A percentile compares a stretch with the other conserved stretches of the same genome.
Evolutionary conservation across 1,284 basidiomycete genomes (phyloP).

Genomic region (Ganoderma multipileum): DNA sequence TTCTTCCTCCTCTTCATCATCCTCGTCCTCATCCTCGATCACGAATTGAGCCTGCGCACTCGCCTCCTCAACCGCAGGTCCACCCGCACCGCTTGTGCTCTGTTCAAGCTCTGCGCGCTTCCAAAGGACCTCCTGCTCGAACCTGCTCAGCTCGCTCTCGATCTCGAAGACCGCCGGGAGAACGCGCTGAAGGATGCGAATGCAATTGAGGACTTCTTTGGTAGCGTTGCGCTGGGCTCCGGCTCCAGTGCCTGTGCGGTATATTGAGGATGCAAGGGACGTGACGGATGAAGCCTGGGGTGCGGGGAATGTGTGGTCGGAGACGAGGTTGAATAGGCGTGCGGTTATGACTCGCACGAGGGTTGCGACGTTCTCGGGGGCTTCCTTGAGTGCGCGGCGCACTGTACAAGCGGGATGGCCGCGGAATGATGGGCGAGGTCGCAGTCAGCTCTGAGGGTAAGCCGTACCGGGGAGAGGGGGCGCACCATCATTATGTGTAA

Average conservation of each 20-base stretch:
- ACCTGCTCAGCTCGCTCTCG: conserved; percentile 71
- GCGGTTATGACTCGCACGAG: conserved; percentile 78
- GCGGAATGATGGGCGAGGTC: not conserved
- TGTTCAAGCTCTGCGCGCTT: conserved; percentile 57
- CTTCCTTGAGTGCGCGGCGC: conserved; percentile 78
- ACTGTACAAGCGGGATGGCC: conserved; percentile 51
- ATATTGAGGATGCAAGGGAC: conserved; percentile 73
- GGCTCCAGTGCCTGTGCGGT: conserved; percentile 55
- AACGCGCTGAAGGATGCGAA: conserved; percentile 87
- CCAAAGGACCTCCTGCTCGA: conserved; percentile 80
- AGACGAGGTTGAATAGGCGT: conserved; percentile 82
- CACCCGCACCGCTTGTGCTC: conserved; percentile 36
- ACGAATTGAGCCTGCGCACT: conserved; percentile 69
- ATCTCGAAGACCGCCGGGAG: conserved; percentile 88
- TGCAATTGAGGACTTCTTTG: conserved; percentile 86
- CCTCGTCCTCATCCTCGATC: conserved; percentile 82
- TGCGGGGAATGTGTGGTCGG: conserved; percentile 84
- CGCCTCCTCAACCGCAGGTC: conserved; percentile 40
- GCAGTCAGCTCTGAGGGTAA: not conserved
- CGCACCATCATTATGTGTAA: conserved; percentile 86
- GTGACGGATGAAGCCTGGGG: conserved; percentile 59
- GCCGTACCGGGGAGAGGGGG: not conserved
- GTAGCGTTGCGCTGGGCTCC: conserved; percentile 70
- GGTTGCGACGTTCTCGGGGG: conserved; percentile 86
- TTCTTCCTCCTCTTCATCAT: conserved; percentile 59